Evolutionary conservation across 2,329 filamentous ascomycete genomes (phyloP).

Genomic region (Fusarium fujikuroi): DNA sequence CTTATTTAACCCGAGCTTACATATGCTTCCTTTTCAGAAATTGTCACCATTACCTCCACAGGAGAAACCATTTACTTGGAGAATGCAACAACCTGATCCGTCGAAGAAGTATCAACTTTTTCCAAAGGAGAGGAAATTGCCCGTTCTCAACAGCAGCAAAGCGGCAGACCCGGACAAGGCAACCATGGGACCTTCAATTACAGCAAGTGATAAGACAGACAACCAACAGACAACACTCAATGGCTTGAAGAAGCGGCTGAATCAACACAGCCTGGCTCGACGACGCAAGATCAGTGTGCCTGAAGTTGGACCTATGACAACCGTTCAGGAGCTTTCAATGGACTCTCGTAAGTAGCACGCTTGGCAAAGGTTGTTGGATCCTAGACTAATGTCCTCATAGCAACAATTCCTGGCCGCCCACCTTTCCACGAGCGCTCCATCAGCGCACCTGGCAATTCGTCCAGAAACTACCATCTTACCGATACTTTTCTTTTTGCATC

Average conservation of each 20-base stretch:
- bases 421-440: constrained; percentile 72
- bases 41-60: constrained; percentile 47
- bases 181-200: constrained; percentile 54
- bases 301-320: constrained; percentile 74
- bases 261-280: constrained; percentile 66
- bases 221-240: constrained; percentile 51
- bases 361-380: not conserved
- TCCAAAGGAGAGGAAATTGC: constrained; percentile 62
- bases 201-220: constrained; percentile 55
- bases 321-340: constrained; percentile 74
- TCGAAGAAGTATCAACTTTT: constrained; percentile 71
- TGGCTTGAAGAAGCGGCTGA: constrained; percentile 64
- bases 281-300: constrained; percentile 72
- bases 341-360: constrained; percentile 69
- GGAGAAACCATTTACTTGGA: constrained; percentile 66
- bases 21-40: constrained; percentile 34
- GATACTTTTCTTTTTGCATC: constrained; percentile 42
- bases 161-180: constrained; percentile 64
- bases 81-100: constrained; percentile 66
- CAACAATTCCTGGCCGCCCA: constrained; percentile 74
- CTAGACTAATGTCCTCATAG: constrained; percentile 52
- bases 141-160: constrained; percentile 55
- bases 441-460: constrained; percentile 66
- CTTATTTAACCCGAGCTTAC: constrained; percentile 24
- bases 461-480: constrained; percentile 54